Percentiles rank a stretch among this genome's conserved stretches.
Conservation (phyloP, 2,329 filamentous ascomycete species). For the Clonostachys sp. region DNA sequence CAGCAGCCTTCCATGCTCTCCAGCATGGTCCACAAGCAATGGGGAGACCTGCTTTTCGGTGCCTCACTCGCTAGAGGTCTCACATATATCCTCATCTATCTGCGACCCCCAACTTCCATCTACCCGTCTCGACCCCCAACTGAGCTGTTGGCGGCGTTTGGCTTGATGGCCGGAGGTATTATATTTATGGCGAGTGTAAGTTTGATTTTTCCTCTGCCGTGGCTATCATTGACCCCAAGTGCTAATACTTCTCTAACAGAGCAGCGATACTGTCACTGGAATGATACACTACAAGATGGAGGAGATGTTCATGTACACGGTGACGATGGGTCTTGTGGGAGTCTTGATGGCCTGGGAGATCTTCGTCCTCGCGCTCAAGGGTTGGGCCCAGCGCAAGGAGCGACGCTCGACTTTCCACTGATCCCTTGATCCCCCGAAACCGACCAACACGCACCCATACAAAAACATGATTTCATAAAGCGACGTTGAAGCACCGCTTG, state of each 20-base stretch:
- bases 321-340: constrained; percentile 78
- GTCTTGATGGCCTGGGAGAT: constrained; percentile 84
- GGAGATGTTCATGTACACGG: constrained; percentile 90
- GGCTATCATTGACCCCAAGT: constrained; percentile 6
- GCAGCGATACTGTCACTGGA: constrained; percentile 69
- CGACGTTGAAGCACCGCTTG: no score
- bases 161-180: constrained; percentile 79
- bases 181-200: constrained; percentile 89
- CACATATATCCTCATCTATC: constrained; percentile 76
- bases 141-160: constrained; percentile 83
- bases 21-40: constrained; percentile 90
- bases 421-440: no score
- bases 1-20: constrained; percentile 80
- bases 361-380: constrained; percentile 75
- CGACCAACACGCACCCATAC: no score
- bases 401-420: neutral
- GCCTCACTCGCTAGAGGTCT: constrained; percentile 73
- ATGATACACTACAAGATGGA: constrained; percentile 76
- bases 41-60: constrained; percentile 80
- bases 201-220: constrained; percentile 12
- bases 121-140: constrained; percentile 83
- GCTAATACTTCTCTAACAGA: constrained; percentile 33
- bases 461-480: no score
- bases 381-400: constrained; percentile 66
- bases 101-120: constrained; percentile 75